Conservation (phyloP, 129 eudicot species). For the Calendula officinalis region DNA sequence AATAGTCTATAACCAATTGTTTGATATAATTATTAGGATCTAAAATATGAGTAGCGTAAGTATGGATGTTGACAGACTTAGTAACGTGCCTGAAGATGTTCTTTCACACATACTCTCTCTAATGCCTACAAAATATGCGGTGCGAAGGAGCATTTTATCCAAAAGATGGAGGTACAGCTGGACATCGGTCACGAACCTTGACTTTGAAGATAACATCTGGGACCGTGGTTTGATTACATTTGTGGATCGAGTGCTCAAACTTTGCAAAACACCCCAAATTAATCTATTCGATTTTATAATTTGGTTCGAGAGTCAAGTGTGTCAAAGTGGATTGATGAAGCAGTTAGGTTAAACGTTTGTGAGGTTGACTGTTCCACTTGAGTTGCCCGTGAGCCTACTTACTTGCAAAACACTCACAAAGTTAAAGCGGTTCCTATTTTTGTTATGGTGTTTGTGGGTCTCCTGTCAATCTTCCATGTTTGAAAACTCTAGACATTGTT, state of each 20-base stretch:
- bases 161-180: too few relatives aligned
- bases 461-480: not conserved
- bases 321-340: too few relatives aligned
- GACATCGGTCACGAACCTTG: not conserved
- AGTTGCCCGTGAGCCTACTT: not conserved
- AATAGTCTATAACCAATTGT: too few relatives aligned
- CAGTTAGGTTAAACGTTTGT: not conserved
- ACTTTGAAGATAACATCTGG: not conserved
- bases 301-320: not conserved
- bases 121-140: too few relatives aligned
- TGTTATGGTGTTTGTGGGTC: not conserved
- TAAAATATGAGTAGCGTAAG: not conserved
- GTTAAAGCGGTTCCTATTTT: too few relatives aligned
- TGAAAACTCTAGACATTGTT: not conserved
- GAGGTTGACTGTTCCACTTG: not conserved
- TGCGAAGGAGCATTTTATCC: too few relatives aligned
- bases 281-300: not conserved
- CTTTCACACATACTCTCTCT: too few relatives aligned
- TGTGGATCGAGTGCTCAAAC: not conserved
- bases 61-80: too few relatives aligned
- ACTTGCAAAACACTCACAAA: too few relatives aligned
- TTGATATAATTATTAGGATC: conserved; percentile 7
- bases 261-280: not conserved
- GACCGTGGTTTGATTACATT: too few relatives aligned
- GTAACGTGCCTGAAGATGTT: too few relatives aligned